Base-by-base conservation (phyloP, 2,329 filamentous ascomycete species). In the Arthrobotrys iridis region DNA sequence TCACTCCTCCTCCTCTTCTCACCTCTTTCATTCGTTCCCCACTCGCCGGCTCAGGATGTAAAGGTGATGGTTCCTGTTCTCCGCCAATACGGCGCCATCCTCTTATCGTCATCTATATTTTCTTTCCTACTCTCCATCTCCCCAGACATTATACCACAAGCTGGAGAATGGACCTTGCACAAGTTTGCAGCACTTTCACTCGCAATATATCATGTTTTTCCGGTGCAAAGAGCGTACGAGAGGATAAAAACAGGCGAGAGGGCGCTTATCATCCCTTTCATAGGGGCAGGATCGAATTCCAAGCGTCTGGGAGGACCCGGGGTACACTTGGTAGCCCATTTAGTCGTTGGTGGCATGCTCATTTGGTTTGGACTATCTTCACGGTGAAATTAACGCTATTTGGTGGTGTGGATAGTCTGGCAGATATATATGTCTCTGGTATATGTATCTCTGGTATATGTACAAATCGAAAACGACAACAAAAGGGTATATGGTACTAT, bases 81-180 rank as follows among this genome's bases (percentile, higher is more conserved):
- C 30, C 62, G 70, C 26, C 70, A 74, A 26, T 74, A 74, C 18
- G 70, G 70, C 28, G 70, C 62, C 2, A 46, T 74, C 7, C 55
- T 74, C 7, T 37, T 74, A 8, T 67, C 48, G 0, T 55, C 62
- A 1, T 74, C 70, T 2, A 8, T 74, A 15, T 18, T 74, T 10
- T 66, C 70, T 1, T 67, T 74, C 40, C 13, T 66, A 11, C 28
- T 74, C 3, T 22, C 70, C 6, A 50, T 67, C 18, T 63, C 62
- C 13, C 70, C 70, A 2, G 43, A 67, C 10, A 18, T 45, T 3
- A 22, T 40, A n/a, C 3, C 30, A 10, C 6, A 18, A 1, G 8
- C 13, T 11, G 26, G 45, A 11, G 30, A 33, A 11, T 74, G 70
- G 70, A 67, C 55, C 4, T 2, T 74, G 10, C 70, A 74, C 20